Evolutionary conservation across 345 rosid genomes (phyloP), one percentile per base, ranked within the genome.

Genomic region (Trapa incisa): DNA sequence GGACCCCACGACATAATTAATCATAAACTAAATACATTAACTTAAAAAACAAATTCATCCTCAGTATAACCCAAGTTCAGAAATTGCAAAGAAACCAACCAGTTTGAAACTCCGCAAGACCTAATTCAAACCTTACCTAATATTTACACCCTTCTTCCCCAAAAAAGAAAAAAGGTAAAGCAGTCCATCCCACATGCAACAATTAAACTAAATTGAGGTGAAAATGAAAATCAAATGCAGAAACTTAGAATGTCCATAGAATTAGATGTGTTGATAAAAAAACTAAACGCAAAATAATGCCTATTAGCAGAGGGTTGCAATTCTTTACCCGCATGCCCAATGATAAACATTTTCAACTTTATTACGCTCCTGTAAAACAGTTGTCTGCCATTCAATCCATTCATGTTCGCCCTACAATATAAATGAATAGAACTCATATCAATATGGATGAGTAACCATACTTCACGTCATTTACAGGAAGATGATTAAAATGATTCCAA

Each of bases 291-390:
- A 77, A 60, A 61, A 43, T 60, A 68, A 54, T 48, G 38, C 67
- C 38, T 11, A 2, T 58, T 8, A 33, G 32, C 32, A n/a, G n/a
- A 11, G 33, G 67, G 73, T 41, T 17, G 22, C 29, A 15, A 50
- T 2, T 50, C 4, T 60, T 74, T 86, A 95, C 99, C 97, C 96
- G 77, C 99, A 95, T 64, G 87, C 89, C 99, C 99, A 95, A 71
- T 87, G 79, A 70, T 81, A 85, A 67, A 94, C 97, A 85, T 94
- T 91, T 85, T 94, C 97, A 54, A 91, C 81, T 47, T 75, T 81
- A 74, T 91, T 95, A 58, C 99, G 96, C 74, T 86, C 89, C 61
- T 87, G 96, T 73, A 91, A 76, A 73, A 91, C 88, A 70, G 70
- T 77, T 50, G 71, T 68, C 76, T 85, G 93, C 99, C 99, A 94